phyloP scores from a whole-genome alignment of 2,329 filamentous ascomycete species.

The Xylariales sp. region DNA sequence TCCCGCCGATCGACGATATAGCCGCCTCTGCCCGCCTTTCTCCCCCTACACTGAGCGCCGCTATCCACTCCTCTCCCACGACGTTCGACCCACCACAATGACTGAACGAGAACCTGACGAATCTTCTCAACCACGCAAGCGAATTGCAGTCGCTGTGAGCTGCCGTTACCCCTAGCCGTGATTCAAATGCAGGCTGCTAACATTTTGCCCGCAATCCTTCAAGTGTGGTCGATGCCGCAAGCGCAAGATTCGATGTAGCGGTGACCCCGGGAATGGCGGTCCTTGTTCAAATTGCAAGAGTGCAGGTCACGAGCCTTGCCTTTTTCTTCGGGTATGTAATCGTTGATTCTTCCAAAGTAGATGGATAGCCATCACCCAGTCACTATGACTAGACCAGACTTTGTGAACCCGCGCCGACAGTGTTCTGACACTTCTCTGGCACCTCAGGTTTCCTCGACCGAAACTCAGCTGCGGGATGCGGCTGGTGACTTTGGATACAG shows the following conservation, averaged over 20 bases:
- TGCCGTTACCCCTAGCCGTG: neutral
- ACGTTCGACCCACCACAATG: slow-evolving; percentile 32
- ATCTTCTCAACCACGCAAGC: slow-evolving; percentile 45
- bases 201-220: neutral
- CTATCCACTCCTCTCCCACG: slow-evolving; percentile 30
- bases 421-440: neutral
- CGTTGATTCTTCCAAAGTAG: slow-evolving; percentile 11
- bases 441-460: slow-evolving; percentile 32
- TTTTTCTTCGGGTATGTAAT: slow-evolving; percentile 70
- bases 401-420: no score
- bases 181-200: neutral
- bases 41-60: slow-evolving; percentile 31
- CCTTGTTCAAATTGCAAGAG: slow-evolving; percentile 81
- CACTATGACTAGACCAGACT: no score
- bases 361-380: no score
- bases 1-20: slow-evolving; percentile 34
- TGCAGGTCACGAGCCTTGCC: slow-evolving; percentile 67
- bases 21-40: slow-evolving; percentile 32
- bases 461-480: slow-evolving; percentile 29
- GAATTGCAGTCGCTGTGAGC: slow-evolving; percentile 57
- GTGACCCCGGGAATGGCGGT: slow-evolving; percentile 70
- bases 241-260: slow-evolving; percentile 92
- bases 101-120: slow-evolving; percentile 37
- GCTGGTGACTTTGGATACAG: slow-evolving; percentile 29
- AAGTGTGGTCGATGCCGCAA: slow-evolving; percentile 88